Percentiles rank a stretch among this genome's conserved stretches.
Evolutionary conservation across 2,329 filamentous ascomycete genomes (phyloP).

Genomic region (Zymoseptoria brevis): DNA sequence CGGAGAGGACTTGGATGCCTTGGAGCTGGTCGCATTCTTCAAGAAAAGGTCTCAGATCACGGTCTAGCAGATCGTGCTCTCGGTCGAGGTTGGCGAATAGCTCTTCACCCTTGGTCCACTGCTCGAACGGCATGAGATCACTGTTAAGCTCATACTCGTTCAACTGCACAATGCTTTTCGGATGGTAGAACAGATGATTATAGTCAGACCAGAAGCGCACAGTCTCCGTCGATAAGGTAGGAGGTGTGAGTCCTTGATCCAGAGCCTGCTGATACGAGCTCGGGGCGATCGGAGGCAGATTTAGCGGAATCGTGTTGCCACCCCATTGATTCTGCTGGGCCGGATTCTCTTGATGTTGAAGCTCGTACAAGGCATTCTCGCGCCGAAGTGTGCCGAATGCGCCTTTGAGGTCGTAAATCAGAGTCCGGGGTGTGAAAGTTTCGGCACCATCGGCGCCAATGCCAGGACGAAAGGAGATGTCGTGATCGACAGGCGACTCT

Average conservation of each 20-base stretch:
- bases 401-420: conserved; percentile 93
- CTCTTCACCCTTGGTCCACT: conserved; percentile 64
- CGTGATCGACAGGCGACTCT: conserved; percentile 64
- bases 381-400: conserved; percentile 83
- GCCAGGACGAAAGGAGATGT: conserved; percentile 81
- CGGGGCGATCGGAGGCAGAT: conserved; percentile 57
- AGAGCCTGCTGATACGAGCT: conserved; percentile 74
- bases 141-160: conserved; percentile 82
- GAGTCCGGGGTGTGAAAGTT: conserved; percentile 81
- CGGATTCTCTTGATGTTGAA: conserved; percentile 37
- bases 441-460: conserved; percentile 75
- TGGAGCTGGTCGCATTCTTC: conserved; percentile 94
- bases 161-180: conserved; percentile 75
- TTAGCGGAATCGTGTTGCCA: conserved; percentile 59
- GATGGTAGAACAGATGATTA: conserved; percentile 86
- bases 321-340: conserved; percentile 45
- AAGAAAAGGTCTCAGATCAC: conserved; percentile 79
- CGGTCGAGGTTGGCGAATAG: conserved; percentile 50
- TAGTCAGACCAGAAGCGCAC: conserved; percentile 98
- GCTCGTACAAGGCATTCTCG: conserved; percentile 79
- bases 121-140: conserved; percentile 71
- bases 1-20: conserved; percentile 60
- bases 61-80: conserved; percentile 79
- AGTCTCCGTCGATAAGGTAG: conserved; percentile 56
- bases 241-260: conserved; percentile 58